These are phyloP conservation scores for Teunomyces barrocoloradensis DNA, from an alignment of 805 yeast genomes.

Conservation along the genomic window DNA sequence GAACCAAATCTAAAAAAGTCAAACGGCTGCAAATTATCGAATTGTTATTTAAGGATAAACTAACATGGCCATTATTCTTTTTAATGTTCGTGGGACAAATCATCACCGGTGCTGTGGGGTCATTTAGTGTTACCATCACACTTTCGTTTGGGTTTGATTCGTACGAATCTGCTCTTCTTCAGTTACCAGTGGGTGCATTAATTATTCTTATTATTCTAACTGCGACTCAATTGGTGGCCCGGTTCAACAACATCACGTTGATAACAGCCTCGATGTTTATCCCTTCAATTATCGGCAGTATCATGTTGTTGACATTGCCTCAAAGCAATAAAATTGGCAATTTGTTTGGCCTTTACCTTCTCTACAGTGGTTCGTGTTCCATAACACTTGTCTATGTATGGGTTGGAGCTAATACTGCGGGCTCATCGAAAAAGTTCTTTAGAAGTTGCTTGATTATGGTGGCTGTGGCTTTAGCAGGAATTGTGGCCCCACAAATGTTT, in stretches of 20 bases:
- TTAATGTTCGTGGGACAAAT: conserved; percentile 47
- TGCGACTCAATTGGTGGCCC: conserved; percentile 30
- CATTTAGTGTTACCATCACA: conserved; percentile 54
- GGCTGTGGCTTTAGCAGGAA: conserved; percentile 65
- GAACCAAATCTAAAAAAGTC: conserved; percentile 48
- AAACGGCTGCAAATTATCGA: conserved; percentile 47
- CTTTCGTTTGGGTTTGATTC: conserved; percentile 48
- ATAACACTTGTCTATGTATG: conserved; percentile 59
- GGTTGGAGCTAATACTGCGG: conserved; percentile 66
- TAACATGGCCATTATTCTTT: conserved; percentile 49
- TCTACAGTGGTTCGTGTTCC: conserved; percentile 55
- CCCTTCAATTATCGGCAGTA: conserved; percentile 35
- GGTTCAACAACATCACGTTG: conserved; percentile 24
- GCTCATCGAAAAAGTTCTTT: conserved; percentile 69
- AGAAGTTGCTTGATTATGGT: conserved; percentile 58
- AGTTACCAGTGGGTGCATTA: conserved; percentile 46
- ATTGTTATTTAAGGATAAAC: conserved; percentile 43
- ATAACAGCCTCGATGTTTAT: conserved; percentile 28
- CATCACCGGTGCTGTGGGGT: conserved; percentile 51
- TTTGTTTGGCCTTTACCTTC: conserved; percentile 47
- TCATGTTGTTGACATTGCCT: conserved; percentile 37
- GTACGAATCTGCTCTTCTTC: conserved; percentile 47
- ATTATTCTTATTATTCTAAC: conserved; percentile 29
- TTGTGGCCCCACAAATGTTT: conserved; percentile 70
- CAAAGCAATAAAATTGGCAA: conserved; percentile 40